Evolutionary conservation across 768 basidiomycete genomes (phyloP), one percentile per base, ranked within the genome.

Genomic region (Phylloporus rhodoxanthus): DNA sequence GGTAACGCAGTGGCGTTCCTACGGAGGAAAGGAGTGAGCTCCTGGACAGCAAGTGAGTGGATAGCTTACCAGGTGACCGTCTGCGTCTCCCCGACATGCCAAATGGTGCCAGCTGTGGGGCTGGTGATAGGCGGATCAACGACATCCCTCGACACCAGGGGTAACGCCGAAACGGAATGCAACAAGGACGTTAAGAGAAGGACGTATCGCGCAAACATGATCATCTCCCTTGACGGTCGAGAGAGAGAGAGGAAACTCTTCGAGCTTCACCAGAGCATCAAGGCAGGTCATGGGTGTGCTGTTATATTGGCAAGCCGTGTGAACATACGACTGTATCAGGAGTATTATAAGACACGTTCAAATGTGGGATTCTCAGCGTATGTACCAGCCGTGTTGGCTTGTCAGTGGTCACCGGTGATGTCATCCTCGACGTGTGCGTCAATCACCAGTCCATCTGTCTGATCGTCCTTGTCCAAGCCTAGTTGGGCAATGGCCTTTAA

Each of bases 11-110:
- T 46, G 19, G 57, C 51, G 39, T 48, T 56, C 56, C 57, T 57
- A 32, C 8, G 7, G 21, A 34, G 45, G n/a, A 75, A 62, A 72
- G 71, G 50, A 44, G 21, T 54, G 63, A 37, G 55, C 63, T 26
- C 70, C 64, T 57, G 72, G 17, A 41, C n/a, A 36, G 19, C 41
- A 9, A 8, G 28, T 1, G 15, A 40, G 19, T 1, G n/a, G 34
- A 20, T 0, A 17, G 53, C 69, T n/a, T 56, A 75, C 78, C 79
- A 80, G 17, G 76, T 78, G 17, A 80, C 78, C 8, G 70, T 77
- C 45, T 76, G 62, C 2, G 53, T 65, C 45, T 72, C 50, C 5
- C 76, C 75, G 11, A 75, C 67, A 23, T 61, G 58, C 80, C 78
- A 80, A 25, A 75, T 64, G 5, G 73, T 70, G 10, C 56, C 56